These are phyloP conservation scores for Breviolum minutum DNA, from an alignment of 73 alveolate genomes.

Conservation along the genomic window DNA sequence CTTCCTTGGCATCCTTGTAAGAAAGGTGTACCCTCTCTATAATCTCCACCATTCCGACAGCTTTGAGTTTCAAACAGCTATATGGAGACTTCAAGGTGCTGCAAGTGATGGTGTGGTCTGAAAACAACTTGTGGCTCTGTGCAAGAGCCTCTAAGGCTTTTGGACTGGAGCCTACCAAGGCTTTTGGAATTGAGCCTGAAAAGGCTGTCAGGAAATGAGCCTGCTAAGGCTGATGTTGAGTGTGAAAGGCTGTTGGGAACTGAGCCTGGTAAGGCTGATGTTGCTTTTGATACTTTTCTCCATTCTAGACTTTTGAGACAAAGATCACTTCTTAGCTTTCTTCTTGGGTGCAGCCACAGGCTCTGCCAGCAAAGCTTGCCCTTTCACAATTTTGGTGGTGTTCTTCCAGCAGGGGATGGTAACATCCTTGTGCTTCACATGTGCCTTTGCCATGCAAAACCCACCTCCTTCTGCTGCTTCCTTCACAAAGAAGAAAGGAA, in stretches of 20 bases:
- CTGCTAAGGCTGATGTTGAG: background rate
- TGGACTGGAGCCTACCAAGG: too few relatives aligned
- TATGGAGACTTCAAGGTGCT: background rate
- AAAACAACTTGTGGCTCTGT: background rate
- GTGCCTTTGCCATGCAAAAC: too few relatives aligned
- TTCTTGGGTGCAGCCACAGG: background rate
- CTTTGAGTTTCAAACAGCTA: too few relatives aligned
- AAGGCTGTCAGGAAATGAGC: background rate
- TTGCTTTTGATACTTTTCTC: too few relatives aligned
- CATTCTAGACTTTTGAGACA: too few relatives aligned
- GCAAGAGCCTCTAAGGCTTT: background rate
- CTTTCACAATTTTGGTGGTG: background rate
- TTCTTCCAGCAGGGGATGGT: conserved; percentile 24
- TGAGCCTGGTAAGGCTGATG: too few relatives aligned
- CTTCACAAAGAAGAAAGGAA: background rate
- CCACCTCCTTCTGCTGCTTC: background rate
- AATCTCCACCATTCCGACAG: too few relatives aligned
- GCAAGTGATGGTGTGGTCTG: background rate
- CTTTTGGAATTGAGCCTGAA: background rate
- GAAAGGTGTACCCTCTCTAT: too few relatives aligned
- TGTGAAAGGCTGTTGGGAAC: too few relatives aligned
- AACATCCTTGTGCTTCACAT: background rate
- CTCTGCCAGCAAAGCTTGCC: background rate
- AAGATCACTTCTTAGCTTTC: background rate
- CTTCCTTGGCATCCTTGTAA: conserved; percentile 5